Conservation (phyloP, 2,329 filamentous ascomycete genomes). For the Gremmenia infestans region DNA sequence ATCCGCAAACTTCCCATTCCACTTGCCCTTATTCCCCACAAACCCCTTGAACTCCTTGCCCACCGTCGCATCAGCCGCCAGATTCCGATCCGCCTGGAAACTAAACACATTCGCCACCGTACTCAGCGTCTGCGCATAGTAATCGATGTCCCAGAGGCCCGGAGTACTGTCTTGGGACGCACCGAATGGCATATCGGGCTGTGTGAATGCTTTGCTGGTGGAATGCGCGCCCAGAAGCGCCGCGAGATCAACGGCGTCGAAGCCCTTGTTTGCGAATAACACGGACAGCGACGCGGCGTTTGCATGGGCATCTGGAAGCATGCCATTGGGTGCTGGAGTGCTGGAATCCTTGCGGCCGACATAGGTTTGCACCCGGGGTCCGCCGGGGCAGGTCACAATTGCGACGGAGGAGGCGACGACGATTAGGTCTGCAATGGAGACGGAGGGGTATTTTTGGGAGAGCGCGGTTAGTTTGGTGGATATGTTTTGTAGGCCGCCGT, state of each 20-base stretch:
- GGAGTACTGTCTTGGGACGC: slow-evolving; percentile 32
- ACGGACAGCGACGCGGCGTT: slow-evolving; percentile 20
- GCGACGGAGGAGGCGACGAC: slow-evolving; percentile 14
- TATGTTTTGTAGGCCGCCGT: slow-evolving; percentile 12
- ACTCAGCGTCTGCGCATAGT: slow-evolving; percentile 31
- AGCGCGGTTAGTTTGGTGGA: slow-evolving; percentile 6
- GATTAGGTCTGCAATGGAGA: slow-evolving; percentile 14
- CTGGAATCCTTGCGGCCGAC: slow-evolving; percentile 15
- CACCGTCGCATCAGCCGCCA: slow-evolving; percentile 80
- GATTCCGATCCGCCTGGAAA: slow-evolving; percentile 84
- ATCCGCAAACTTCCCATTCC: too few relatives aligned
- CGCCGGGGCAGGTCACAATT: slow-evolving; percentile 13
- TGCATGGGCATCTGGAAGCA: slow-evolving; percentile 7
- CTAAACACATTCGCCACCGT: slow-evolving; percentile 49
- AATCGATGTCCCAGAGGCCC: slow-evolving; percentile 34
- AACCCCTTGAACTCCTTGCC: slow-evolving; percentile 34
- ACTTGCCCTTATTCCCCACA: slow-evolving; percentile 11
- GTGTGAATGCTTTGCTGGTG: slow-evolving; percentile 29
- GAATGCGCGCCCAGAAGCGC: slow-evolving; percentile 36
- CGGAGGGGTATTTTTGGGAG: slow-evolving; percentile 2
- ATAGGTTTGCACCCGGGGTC: slow-evolving; percentile 10
- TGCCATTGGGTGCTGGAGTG: slow-evolving; percentile 1
- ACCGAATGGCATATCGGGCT: slow-evolving; percentile 25
- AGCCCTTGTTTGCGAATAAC: slow-evolving; percentile 35
- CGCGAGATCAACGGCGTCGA: slow-evolving; percentile 32